phyloP scores from a whole-genome alignment of 2,329 filamentous ascomycete genomes.

The Penicillium carneum region DNA sequence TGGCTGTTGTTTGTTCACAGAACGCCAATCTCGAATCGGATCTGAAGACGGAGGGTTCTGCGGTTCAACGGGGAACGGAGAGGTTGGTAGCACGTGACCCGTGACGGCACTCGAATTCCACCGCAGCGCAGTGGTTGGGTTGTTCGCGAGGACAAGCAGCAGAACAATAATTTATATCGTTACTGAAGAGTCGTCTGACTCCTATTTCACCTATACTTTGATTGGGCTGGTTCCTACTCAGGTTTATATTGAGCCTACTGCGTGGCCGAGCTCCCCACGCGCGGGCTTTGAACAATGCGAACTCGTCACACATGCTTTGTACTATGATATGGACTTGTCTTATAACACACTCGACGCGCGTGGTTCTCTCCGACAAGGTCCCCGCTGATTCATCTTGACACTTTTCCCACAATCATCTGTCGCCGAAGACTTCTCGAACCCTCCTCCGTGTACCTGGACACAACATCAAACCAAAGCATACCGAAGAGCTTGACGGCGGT shows the following conservation, averaged over 20 bases:
- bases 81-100: conserved; percentile 17
- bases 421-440: background rate
- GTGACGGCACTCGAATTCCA: conserved; percentile 19
- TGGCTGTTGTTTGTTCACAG: conserved; percentile 20
- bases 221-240: conserved; percentile 16
- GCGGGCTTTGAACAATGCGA: conserved; percentile 16
- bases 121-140: conserved; percentile 8
- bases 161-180: conserved; percentile 6
- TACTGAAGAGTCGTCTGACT: background rate
- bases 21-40: conserved; percentile 19
- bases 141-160: conserved; percentile 2
- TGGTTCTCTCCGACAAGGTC: background rate
- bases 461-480: background rate
- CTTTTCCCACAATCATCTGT: background rate
- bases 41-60: conserved; percentile 20
- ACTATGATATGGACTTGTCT: conserved; percentile 11
- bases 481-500: background rate
- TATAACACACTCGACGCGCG: background rate
- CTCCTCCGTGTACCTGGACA: background rate
- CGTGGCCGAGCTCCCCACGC: background rate
- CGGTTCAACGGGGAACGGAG: conserved; percentile 17
- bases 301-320: conserved; percentile 14
- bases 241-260: conserved; percentile 6
- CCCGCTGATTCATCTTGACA: background rate
- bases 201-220: background rate